A percentile compares a stretch with the other conserved stretches of the same genome.
These are phyloP conservation scores for Penicillium egyptiacum DNA, from an alignment of 495 filamentous ascomycete species.

Conservation along the genomic window DNA sequence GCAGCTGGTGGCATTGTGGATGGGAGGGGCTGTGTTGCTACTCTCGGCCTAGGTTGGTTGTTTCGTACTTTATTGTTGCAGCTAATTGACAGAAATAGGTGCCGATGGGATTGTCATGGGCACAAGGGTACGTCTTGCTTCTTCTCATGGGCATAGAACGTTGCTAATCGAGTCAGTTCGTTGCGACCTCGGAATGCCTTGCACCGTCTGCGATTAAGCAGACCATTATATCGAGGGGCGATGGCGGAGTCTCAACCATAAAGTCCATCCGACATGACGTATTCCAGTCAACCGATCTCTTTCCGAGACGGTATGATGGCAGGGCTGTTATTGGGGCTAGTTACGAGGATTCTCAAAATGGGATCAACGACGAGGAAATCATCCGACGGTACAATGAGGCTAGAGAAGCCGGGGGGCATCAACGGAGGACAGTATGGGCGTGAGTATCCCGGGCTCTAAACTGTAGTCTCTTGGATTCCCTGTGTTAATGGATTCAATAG, in stretches of 20 bases:
- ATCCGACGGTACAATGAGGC: conserved; percentile 29
- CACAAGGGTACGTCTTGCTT: conserved; percentile 44
- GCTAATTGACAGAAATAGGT: conserved; percentile 11
- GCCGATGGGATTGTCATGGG: conserved; percentile 66
- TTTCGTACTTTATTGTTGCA: neutral
- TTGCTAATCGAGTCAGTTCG: conserved; percentile 21
- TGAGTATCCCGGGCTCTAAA: conserved; percentile 10
- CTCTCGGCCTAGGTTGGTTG: conserved; percentile 54
- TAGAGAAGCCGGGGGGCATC: conserved; percentile 16
- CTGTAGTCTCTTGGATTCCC: neutral
- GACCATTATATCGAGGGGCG: conserved; percentile 20
- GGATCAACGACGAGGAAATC: conserved; percentile 22
- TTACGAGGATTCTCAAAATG: conserved; percentile 18
- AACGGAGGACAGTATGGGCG: conserved; percentile 30
- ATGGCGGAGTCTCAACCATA: conserved; percentile 26
- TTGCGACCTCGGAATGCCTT: conserved; percentile 26
- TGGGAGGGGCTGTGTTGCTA: conserved; percentile 59
- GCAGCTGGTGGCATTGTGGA: conserved; percentile 67
- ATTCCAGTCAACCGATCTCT: conserved; percentile 30
- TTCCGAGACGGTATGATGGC: conserved; percentile 30
- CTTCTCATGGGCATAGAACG: neutral
- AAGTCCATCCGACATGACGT: conserved; percentile 26
- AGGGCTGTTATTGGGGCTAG: conserved; percentile 26
- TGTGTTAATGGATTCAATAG: conserved; percentile 9
- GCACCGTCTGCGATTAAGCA: conserved; percentile 24